Conservation (phyloP, 1,284 basidiomycete species). For the Leccinum pachyderme region DNA sequence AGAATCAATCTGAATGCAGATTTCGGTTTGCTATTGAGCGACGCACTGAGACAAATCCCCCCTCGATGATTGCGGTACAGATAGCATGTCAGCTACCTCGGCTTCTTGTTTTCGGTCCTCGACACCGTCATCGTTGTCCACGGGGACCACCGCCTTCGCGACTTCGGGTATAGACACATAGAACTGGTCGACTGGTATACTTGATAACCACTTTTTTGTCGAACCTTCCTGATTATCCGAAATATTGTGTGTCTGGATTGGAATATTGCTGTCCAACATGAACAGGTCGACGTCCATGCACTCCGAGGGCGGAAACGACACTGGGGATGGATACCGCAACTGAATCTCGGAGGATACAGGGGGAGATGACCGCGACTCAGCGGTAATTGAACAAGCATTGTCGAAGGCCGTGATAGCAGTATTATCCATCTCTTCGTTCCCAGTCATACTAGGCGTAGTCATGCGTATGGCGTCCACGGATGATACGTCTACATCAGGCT, state of each 20-base stretch:
- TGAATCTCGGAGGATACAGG: constrained; percentile 5
- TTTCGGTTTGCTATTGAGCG: not conserved
- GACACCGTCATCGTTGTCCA: constrained; percentile 26
- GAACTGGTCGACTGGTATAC: constrained; percentile 30
- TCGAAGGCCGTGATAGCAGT: constrained; percentile 18
- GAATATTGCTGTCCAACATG: not conserved
- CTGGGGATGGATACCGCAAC: constrained; percentile 14
- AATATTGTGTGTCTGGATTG: not conserved
- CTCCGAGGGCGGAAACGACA: constrained; percentile 16
- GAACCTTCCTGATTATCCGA: not conserved
- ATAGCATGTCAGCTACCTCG: constrained; percentile 33
- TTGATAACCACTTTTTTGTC: constrained; percentile 7
- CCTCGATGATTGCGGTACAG: constrained; percentile 15
- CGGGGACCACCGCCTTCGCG: constrained; percentile 5
- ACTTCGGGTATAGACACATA: constrained; percentile 31
- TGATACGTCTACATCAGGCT: constrained; percentile 16
- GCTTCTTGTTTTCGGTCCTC: constrained; percentile 34
- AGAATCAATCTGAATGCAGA: not conserved
- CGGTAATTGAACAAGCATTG: constrained; percentile 24
- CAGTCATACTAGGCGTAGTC: constrained; percentile 17
- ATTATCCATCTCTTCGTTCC: constrained; percentile 22
- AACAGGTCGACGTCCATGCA: constrained; percentile 30
- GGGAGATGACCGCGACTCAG: constrained; percentile 11
- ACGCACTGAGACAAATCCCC: constrained; percentile 22
- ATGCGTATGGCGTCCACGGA: constrained; percentile 16